Conservation (phyloP, 2,329 filamentous ascomycete species). For the Aspergillus unguis region DNA sequence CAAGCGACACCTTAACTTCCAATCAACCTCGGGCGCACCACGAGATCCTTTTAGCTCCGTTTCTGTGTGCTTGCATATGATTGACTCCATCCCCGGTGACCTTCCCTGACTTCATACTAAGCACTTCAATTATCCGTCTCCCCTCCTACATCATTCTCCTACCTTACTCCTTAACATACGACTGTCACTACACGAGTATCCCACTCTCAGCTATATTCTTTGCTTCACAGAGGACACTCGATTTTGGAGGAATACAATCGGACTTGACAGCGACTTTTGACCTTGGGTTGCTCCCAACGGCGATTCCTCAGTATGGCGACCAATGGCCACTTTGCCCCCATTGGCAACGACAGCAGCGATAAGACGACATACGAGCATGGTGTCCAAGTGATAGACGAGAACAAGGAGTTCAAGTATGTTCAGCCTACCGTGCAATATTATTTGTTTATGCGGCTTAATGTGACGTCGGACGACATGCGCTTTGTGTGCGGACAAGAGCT, state of each 20-base stretch:
- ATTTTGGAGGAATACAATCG: not conserved
- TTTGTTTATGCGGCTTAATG: constrained; percentile 1
- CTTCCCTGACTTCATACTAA: constrained; percentile 12
- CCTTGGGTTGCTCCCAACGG: constrained; percentile 8
- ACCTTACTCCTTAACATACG: constrained; percentile 7
- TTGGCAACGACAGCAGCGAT: constrained; percentile 37
- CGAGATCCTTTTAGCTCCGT: not conserved
- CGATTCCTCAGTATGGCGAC: constrained; percentile 34
- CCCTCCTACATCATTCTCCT: constrained; percentile 6
- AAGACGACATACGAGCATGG: constrained; percentile 71
- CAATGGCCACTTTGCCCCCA: constrained; percentile 47
- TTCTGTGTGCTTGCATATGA: constrained; percentile 10
- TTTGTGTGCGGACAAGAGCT: constrained; percentile 11
- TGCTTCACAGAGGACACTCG: constrained; percentile 1
- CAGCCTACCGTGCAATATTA: not conserved
- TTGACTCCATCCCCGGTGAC: constrained; percentile 10
- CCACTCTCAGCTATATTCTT: not conserved
- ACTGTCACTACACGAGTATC: constrained; percentile 2
- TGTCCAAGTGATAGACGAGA: constrained; percentile 93
- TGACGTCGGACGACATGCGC: constrained; percentile 7
- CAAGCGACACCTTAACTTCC: constrained; percentile 13
- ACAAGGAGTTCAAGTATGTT: constrained; percentile 92
- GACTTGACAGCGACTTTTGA: not conserved
- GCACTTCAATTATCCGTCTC: constrained; percentile 7
- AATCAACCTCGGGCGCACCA: constrained; percentile 11